Percentiles rank a stretch among this genome's conserved stretches.
These are phyloP conservation scores for Umbelopsis isabellina DNA, from an alignment of 192 early-diverging fungal species.

Conservation along the genomic window DNA sequence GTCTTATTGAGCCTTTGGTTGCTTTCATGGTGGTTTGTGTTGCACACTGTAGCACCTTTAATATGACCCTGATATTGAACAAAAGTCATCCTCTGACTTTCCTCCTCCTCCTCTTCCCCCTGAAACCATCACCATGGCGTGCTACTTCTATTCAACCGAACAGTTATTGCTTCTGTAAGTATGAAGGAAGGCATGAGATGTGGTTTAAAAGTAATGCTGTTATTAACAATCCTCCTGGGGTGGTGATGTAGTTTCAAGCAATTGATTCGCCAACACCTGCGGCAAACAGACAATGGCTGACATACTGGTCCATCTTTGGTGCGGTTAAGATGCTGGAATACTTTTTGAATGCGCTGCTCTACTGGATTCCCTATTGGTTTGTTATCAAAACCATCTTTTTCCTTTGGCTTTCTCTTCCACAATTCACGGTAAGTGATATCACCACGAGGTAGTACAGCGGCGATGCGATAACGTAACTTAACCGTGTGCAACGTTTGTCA, in stretches of 20 bases:
- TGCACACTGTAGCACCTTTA: neutral
- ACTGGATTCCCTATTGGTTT: slow-evolving; percentile 97
- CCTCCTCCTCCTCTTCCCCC: neutral
- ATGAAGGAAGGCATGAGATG: neutral
- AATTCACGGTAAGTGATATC: slow-evolving; percentile 53
- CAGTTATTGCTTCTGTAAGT: slow-evolving; percentile 75
- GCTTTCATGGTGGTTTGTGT: neutral
- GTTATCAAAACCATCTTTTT: slow-evolving; percentile 87
- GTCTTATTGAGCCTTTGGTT: slow-evolving; percentile 1
- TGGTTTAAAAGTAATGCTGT: neutral
- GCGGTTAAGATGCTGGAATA: slow-evolving; percentile 88
- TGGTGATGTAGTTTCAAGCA: slow-evolving; percentile 68
- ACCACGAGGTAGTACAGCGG: neutral
- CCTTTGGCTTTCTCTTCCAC: slow-evolving; percentile 82
- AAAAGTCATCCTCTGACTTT: neutral
- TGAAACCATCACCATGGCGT: neutral
- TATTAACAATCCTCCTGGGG: neutral
- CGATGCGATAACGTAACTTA: too few relatives aligned
- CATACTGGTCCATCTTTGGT: slow-evolving; percentile 92
- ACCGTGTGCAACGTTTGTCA: neutral
- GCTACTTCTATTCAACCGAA: neutral
- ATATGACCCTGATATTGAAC: neutral
- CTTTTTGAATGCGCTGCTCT: slow-evolving; percentile 83
- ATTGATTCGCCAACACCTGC: slow-evolving; percentile 79
- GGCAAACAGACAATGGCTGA: slow-evolving; percentile 91